Base-by-base conservation (phyloP, 345 rosid genomes). In the Kernera saxatilis region DNA sequence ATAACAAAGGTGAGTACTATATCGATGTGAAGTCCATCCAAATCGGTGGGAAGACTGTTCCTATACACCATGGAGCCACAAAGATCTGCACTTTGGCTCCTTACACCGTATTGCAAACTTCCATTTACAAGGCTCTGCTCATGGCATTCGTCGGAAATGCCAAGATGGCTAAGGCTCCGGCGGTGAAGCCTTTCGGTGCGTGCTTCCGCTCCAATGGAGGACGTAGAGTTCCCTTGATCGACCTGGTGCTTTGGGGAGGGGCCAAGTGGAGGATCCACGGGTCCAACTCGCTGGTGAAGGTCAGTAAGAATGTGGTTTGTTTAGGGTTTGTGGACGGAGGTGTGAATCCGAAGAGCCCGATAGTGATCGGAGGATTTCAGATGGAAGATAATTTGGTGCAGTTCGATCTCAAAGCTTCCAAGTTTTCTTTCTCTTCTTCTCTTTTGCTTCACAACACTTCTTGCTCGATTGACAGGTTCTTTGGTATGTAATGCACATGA, bases 281-380 rank as follows among this genome's bases (percentile, higher is more conserved):
- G 2, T 53, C 63, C 1, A 80, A 83, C 10, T 78, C 84, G 3
- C 43, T 83, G 72, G 84, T 75, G 45, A 43, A 75, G 44, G 65
- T 64, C 11, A 8, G 19, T 10, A 58, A 67, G 7, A 52, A 66
- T n/a, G 70, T 75, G 58, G 64, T 64, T 71, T 83, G 84, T 46
- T 62, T 83, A 55, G 84, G 82, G 23, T 78, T 83, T 57, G 54
- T 76, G 15, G 76, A 80, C 30, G 82, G 82, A 53, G 85, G 85
- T 13, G 39, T 62, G 61, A 43, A 39, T 2, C 26, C 39, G 6
- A 56, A 64, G 35, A 64, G 27, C 8, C 46, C 66, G 0, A 57
- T 70, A 12, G 10, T 70, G 41, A 55, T 76, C 0, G 76, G 80
- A 63, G 71, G 71, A 0, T 72, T 45, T 56, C 75, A 62, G 21